A percentile compares a stretch with the other conserved stretches of the same genome.
These are phyloP conservation scores for Collybia sp. DNA, from an alignment of 768 basidiomycete species.

Conservation along the genomic window DNA sequence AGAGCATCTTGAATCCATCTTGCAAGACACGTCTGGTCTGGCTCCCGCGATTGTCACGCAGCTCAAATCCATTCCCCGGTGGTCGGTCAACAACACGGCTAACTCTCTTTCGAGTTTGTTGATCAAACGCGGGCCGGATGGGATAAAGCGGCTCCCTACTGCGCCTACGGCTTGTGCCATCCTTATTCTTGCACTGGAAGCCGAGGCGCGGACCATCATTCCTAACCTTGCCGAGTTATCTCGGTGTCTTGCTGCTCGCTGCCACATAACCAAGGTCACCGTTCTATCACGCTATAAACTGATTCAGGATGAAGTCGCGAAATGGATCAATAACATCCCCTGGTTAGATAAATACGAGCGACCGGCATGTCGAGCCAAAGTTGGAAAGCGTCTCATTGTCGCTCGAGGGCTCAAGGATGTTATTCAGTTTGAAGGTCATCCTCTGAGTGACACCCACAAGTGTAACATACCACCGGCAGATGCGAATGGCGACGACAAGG, in stretches of 20 bases:
- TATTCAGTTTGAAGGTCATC: constrained; percentile 61
- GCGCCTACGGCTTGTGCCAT: constrained; percentile 62
- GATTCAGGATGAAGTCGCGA: constrained; percentile 54
- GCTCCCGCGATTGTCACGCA: constrained; percentile 30
- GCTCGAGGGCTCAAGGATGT: constrained; percentile 68
- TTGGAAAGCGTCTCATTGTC: constrained; percentile 58
- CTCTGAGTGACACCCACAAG: constrained; percentile 41
- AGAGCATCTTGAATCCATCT: constrained; percentile 38
- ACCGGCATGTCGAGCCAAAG: constrained; percentile 51
- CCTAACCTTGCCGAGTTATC: constrained; percentile 54
- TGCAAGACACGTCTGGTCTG: constrained; percentile 25
- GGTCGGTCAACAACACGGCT: constrained; percentile 38
- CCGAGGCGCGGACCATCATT: constrained; percentile 48
- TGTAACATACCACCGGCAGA: constrained; percentile 33
- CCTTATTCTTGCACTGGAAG: constrained; percentile 68
- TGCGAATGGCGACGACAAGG: constrained; percentile 24
- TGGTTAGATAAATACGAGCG: constrained; percentile 62
- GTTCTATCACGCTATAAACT: constrained; percentile 69
- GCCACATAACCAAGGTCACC: constrained; percentile 44
- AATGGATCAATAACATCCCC: constrained; percentile 61
- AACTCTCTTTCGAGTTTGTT: constrained; percentile 40
- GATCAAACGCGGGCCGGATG: constrained; percentile 28
- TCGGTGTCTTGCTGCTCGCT: constrained; percentile 46
- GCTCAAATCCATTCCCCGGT: constrained; percentile 36
- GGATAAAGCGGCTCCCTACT: constrained; percentile 31